These are phyloP conservation scores for Bothriochloa decipiens DNA, from an alignment of 176 grass and related monocot genomes.

Conservation along the genomic window DNA sequence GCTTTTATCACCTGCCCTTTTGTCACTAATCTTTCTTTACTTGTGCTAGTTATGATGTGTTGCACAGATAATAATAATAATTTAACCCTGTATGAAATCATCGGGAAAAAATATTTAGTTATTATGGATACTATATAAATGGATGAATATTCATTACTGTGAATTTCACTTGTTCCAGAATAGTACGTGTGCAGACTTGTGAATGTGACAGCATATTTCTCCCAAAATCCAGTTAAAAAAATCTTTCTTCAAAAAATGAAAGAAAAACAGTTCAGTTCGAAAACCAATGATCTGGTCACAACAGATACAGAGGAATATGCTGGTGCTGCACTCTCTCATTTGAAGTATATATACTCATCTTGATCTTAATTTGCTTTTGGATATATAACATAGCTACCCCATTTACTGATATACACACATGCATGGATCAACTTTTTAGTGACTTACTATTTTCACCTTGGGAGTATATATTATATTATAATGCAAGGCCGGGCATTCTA, in stretches of 20 bases:
- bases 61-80: slow-evolving; percentile 5
- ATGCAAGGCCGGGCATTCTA: slow-evolving; percentile 1
- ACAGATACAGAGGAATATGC: neutral
- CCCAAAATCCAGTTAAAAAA: neutral
- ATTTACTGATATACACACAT: neutral
- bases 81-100: neutral
- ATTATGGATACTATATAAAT: neutral
- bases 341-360: neutral
- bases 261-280: neutral
- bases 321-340: neutral
- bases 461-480: neutral
- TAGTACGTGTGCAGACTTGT: neutral
- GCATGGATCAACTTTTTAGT: neutral
- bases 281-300: neutral
- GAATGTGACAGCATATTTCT: neutral
- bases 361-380: neutral
- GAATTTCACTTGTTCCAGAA: slow-evolving; percentile 22
- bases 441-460: slow-evolving; percentile 27
- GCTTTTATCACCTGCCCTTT: slow-evolving; percentile 12
- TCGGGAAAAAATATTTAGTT: no score
- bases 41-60: slow-evolving; percentile 2
- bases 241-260: neutral
- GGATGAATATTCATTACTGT: neutral
- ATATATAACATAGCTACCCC: neutral
- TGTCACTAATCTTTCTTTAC: neutral